phyloP scores from a whole-genome alignment of 352 stramenopile species.

The Globisporangium paroecandrum region DNA sequence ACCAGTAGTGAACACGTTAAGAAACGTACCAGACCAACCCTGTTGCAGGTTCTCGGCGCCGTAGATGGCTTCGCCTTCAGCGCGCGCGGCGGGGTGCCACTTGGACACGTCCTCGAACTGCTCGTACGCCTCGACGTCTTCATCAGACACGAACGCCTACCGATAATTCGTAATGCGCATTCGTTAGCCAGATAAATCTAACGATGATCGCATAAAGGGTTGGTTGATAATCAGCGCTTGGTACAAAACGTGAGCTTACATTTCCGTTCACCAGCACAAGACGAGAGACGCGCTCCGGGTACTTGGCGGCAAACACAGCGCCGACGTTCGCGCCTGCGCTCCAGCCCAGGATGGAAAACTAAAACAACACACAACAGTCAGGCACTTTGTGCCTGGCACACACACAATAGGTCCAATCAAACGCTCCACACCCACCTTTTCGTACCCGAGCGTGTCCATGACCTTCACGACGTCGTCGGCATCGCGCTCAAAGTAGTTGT shows the following conservation, averaged over 20 bases:
- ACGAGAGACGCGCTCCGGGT: conserved; percentile 61
- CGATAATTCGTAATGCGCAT: too few species aligned
- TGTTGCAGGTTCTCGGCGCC: conserved; percentile 46
- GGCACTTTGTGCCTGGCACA: not conserved
- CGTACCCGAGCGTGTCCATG: conserved; percentile 55
- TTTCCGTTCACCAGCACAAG: conserved; percentile 81
- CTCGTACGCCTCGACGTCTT: conserved; percentile 63
- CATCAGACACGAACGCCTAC: conserved; percentile 62
- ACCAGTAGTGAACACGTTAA: not conserved
- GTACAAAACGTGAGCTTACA: conserved; percentile 26
- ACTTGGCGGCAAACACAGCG: conserved; percentile 63
- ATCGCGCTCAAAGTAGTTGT: conserved; percentile 63
- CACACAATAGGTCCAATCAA: not conserved
- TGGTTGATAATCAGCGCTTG: not conserved
- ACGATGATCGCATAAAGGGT: too few species aligned
- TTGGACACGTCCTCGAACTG: conserved; percentile 43
- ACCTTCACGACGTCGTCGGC: conserved; percentile 62
- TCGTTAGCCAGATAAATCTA: too few species aligned
- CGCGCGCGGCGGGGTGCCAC: conserved; percentile 51
- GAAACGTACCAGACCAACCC: conserved; percentile 39
- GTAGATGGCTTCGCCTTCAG: conserved; percentile 50
- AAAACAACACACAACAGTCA: conserved; percentile 14
- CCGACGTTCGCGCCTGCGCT: conserved; percentile 73
- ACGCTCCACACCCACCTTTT: conserved; percentile 30
- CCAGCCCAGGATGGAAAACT: conserved; percentile 74